Evolutionary conservation across 179 eudicot genomes (phyloP).

Genomic region (Monotropa hypopitys): DNA sequence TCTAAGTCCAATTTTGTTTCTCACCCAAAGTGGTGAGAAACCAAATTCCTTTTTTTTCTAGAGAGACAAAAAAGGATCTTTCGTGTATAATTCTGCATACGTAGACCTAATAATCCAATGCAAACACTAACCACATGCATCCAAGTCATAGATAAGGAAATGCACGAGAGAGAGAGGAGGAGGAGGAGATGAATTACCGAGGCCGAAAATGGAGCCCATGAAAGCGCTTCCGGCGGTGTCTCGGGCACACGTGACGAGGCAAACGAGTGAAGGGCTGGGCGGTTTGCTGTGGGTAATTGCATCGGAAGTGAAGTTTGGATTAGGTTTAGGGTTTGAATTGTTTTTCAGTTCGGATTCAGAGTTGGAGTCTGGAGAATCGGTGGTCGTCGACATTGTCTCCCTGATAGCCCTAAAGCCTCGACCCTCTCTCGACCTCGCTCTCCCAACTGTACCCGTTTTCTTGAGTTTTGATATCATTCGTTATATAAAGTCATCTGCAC

Average conservation of each 20-base stretch:
- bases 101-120: no score
- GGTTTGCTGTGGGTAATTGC: slow-evolving; percentile 10
- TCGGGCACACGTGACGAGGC: slow-evolving; percentile 50
- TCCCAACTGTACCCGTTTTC: no score
- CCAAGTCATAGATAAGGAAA: not conserved
- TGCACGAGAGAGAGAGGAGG: not conserved
- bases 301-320: slow-evolving; percentile 9
- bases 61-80: no score
- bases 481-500: no score
- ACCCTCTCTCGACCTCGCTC: no score
- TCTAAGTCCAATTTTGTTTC: no score
- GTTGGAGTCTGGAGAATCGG: slow-evolving; percentile 23
- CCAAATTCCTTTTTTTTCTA: no score
- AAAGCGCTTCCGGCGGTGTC: slow-evolving; percentile 66
- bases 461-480: no score
- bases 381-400: slow-evolving; percentile 15
- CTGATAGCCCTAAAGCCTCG: not conserved
- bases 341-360: slow-evolving; percentile 25
- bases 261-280: slow-evolving; percentile 36
- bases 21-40: no score
- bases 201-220: slow-evolving; percentile 81
- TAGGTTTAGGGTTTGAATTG: slow-evolving; percentile 20
- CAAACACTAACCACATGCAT: not conserved
- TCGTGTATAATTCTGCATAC: no score
- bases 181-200: slow-evolving; percentile 38